Evolutionary conservation across 1,284 basidiomycete genomes (phyloP).

Genomic region (Mycosarcoma mackinlayi): DNA sequence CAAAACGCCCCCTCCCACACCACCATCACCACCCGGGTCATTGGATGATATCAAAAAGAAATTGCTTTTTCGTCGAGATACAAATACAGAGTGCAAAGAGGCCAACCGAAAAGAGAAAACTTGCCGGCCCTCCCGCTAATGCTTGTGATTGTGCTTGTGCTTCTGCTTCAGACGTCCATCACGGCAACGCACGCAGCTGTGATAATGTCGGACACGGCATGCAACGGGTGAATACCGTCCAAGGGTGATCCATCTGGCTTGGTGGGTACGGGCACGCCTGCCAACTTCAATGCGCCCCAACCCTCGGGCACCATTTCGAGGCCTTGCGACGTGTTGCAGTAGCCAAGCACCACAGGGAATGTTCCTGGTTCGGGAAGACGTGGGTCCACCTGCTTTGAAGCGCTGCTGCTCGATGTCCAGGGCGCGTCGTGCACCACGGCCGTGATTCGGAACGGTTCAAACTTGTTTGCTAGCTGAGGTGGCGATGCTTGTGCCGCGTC

Average conservation of each 20-base stretch:
- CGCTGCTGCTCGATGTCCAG: conserved; percentile 13
- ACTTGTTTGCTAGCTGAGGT: background rate
- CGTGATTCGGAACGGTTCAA: conserved; percentile 44
- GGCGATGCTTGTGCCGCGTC: conserved; percentile 11
- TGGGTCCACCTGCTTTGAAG: conserved; percentile 13
- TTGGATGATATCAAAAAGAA: too few relatives aligned
- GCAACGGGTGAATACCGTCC: conserved; percentile 29
- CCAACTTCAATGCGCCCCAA: conserved; percentile 42
- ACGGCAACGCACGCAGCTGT: conserved; percentile 47
- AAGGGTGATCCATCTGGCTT: conserved; percentile 12
- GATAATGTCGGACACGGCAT: conserved; percentile 50
- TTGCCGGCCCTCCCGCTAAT: too few relatives aligned
- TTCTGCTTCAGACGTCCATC: conserved; percentile 45
- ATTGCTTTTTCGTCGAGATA: too few relatives aligned
- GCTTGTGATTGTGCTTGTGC: too few relatives aligned
- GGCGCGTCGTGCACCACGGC: conserved; percentile 47
- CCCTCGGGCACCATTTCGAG: conserved; percentile 55
- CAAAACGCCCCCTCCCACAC: too few relatives aligned
- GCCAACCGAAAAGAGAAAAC: too few relatives aligned
- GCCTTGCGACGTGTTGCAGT: conserved; percentile 41
- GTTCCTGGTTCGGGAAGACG: conserved; percentile 43
- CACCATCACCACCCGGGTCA: too few relatives aligned
- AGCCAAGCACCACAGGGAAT: conserved; percentile 53
- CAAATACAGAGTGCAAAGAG: conserved; percentile 3
- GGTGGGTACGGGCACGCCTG: conserved; percentile 16